phyloP scores from a whole-genome alignment of 2,329 filamentous ascomycete species.

The Pochonia chlamydosporia region DNA sequence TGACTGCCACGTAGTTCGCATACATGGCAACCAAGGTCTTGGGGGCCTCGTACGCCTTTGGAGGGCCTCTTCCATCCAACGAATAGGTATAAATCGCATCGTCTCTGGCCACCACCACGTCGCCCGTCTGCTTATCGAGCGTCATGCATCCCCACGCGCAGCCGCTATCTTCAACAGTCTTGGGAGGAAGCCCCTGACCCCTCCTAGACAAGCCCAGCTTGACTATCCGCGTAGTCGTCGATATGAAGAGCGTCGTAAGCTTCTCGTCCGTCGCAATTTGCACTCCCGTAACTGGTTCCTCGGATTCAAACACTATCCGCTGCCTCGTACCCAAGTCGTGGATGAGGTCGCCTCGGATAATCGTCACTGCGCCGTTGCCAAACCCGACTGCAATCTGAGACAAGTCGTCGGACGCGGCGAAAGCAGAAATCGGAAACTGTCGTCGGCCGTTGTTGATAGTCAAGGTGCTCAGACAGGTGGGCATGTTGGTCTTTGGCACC shows the following conservation, averaged over 20 bases:
- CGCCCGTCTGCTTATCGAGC: conserved; percentile 69
- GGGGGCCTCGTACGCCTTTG: conserved; percentile 83
- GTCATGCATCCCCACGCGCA: conserved; percentile 96
- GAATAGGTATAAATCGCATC: conserved; percentile 96
- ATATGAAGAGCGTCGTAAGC: conserved; percentile 78
- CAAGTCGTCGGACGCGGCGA: conserved; percentile 80
- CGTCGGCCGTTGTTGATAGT: conserved; percentile 84
- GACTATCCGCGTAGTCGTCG: conserved; percentile 81
- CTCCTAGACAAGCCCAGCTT: conserved; percentile 82
- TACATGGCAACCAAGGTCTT: conserved; percentile 79
- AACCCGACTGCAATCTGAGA: conserved; percentile 94
- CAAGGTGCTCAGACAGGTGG: conserved; percentile 81
- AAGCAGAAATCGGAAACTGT: conserved; percentile 90
- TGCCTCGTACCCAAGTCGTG: conserved; percentile 94
- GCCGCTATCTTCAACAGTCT: conserved; percentile 81
- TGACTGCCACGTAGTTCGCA: conserved; percentile 79
- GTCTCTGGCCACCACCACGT: conserved; percentile 86
- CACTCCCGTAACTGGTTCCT: conserved; percentile 91
- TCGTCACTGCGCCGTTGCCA: conserved; percentile 87
- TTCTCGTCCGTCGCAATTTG: conserved; percentile 61
- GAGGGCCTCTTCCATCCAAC: conserved; percentile 75
- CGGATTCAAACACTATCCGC: conserved; percentile 90
- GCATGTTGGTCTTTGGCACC: conserved; percentile 87
- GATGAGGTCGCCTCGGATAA: conserved; percentile 89
- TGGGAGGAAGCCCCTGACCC: conserved; percentile 82